These are phyloP conservation scores for Aureobasidium leucospermi DNA, from an alignment of 2,329 filamentous ascomycete genomes.

Conservation along the genomic window DNA sequence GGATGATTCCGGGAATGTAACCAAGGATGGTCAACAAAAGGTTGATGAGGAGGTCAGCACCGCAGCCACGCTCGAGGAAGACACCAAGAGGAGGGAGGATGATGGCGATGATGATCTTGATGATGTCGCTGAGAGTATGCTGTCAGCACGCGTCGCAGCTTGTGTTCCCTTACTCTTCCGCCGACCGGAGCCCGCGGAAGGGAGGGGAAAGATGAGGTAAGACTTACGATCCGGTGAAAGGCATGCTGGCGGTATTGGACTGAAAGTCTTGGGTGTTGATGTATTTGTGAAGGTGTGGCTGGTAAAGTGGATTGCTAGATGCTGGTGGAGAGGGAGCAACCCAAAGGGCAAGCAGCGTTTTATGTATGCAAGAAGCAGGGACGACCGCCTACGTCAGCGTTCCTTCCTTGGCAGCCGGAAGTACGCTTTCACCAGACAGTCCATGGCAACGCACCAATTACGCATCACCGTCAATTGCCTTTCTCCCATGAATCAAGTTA, in stretches of 20 bases:
- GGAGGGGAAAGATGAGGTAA: background rate
- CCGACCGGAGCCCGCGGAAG: constrained; percentile 15
- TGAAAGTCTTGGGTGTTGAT: background rate
- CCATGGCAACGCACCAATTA: background rate
- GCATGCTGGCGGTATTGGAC: constrained; percentile 39
- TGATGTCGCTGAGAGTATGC: constrained; percentile 52
- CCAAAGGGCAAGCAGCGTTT: background rate
- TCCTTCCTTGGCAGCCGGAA: background rate
- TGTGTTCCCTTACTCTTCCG: constrained; percentile 12
- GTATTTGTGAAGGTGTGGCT: background rate
- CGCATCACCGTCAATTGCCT: background rate
- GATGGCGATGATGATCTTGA: constrained; percentile 82
- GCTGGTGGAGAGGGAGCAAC: background rate
- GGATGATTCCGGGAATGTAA: constrained; percentile 61
- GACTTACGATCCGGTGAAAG: constrained; percentile 52
- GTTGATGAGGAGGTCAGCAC: constrained; percentile 84
- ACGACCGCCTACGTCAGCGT: background rate
- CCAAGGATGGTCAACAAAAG: constrained; percentile 75
- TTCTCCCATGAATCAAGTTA: background rate
- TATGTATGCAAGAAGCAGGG: background rate
- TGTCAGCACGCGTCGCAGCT: constrained; percentile 15
- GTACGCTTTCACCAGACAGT: background rate
- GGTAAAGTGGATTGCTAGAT: background rate
- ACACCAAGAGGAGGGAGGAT: constrained; percentile 85
- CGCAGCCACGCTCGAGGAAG: constrained; percentile 88